Evolutionary conservation across 2,329 filamentous ascomycete species (phyloP).

Genomic region (Pezicula carpinea): DNA sequence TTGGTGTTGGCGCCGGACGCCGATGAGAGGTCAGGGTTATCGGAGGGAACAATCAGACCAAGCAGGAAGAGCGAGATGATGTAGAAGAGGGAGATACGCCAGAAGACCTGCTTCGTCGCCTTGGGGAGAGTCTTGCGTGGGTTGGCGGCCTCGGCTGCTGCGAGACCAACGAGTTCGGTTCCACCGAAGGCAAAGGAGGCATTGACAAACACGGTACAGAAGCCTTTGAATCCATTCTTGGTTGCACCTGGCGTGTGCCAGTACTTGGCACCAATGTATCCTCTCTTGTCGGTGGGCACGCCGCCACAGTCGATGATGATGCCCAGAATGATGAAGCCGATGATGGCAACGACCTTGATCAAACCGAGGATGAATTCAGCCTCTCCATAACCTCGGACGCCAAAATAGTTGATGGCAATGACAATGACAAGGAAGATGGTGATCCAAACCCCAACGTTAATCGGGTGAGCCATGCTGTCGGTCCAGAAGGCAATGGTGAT

Average conservation of each 20-base stretch:
- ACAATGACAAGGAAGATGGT: slow-evolving; percentile 51
- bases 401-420: slow-evolving; percentile 47
- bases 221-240: slow-evolving; percentile 56
- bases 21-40: slow-evolving; percentile 23
- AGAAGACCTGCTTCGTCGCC: slow-evolving; percentile 41
- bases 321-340: slow-evolving; percentile 60
- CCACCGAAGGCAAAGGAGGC: slow-evolving; percentile 59
- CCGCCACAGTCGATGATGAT: slow-evolving; percentile 55
- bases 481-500: slow-evolving; percentile 51
- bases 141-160: slow-evolving; percentile 53
- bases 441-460: slow-evolving; percentile 51
- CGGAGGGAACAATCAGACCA: slow-evolving; percentile 36
- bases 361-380: slow-evolving; percentile 50
- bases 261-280: slow-evolving; percentile 56
- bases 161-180: slow-evolving; percentile 57
- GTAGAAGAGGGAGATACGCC: slow-evolving; percentile 42
- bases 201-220: slow-evolving; percentile 59
- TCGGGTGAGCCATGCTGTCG: slow-evolving; percentile 15
- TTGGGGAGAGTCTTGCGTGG: slow-evolving; percentile 43
- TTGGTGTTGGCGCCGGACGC: slow-evolving; percentile 26
- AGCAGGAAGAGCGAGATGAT: slow-evolving; percentile 37
- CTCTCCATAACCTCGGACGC: slow-evolving; percentile 50
- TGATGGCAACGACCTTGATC: slow-evolving; percentile 53
- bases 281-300: slow-evolving; percentile 36
- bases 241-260: slow-evolving; percentile 54